phyloP scores from a whole-genome alignment of 23 red algal genomes.

The Gracilaria vermiculophylla region DNA sequence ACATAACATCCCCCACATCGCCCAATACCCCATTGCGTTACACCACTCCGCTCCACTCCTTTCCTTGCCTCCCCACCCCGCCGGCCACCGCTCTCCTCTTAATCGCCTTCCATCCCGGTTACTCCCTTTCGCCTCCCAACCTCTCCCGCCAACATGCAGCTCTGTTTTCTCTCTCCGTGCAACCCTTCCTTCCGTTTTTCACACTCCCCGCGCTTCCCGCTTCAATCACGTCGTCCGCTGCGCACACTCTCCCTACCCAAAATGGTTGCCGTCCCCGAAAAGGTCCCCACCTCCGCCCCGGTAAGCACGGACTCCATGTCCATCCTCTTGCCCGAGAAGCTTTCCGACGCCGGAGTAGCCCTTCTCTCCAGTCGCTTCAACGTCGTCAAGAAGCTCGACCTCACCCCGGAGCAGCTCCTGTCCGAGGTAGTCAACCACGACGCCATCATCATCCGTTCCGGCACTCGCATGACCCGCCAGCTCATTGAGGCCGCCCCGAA shows the following conservation, averaged over 20 bases:
- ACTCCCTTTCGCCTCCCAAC: neutral
- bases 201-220: neutral
- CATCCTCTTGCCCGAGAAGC: constrained; percentile 95
- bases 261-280: constrained; percentile 62
- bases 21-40: neutral
- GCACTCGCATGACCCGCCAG: constrained; percentile 89
- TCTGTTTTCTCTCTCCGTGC: constrained; percentile 10
- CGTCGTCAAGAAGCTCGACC: constrained; percentile 80
- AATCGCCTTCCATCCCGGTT: constrained; percentile 6
- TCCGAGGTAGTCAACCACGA: constrained; percentile 75
- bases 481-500: constrained; percentile 76
- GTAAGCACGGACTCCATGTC: constrained; percentile 32
- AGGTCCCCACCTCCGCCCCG: constrained; percentile 10
- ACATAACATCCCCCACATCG: neutral
- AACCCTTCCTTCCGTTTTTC: neutral
- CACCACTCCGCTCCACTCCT: neutral
- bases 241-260: neutral
- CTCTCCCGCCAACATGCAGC: neutral
- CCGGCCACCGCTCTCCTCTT: neutral
- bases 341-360: constrained; percentile 81
- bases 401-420: constrained; percentile 79
- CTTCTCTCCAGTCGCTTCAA: constrained; percentile 65
- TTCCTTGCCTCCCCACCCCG: neutral
- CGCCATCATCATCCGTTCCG: constrained; percentile 94
- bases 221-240: neutral